Percentiles rank a stretch among this genome's conserved stretches.
phyloP scores from a whole-genome alignment of 140 eudicot species.

The Erigeron philadelphicus region DNA sequence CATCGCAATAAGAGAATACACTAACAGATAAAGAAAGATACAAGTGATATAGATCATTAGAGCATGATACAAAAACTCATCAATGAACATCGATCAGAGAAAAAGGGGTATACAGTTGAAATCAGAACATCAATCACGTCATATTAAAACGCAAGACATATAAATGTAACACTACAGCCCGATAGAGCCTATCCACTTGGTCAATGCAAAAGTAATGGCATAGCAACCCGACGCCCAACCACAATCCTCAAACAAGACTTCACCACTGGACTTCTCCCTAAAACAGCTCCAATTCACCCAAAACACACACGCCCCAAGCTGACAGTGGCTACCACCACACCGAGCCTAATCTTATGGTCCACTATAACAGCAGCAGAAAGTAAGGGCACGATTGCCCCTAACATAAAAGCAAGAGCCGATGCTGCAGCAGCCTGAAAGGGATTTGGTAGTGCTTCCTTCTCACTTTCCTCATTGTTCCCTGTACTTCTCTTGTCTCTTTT shows the following conservation, averaged over 20 bases:
- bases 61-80: background rate
- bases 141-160: background rate
- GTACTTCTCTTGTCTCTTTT: slow-evolving; percentile 25
- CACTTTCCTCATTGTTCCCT: slow-evolving; percentile 6
- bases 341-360: slow-evolving; percentile 33
- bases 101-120: background rate
- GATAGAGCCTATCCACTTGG: slow-evolving; percentile 41
- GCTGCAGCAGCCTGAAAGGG: slow-evolving; percentile 40
- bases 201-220: slow-evolving; percentile 40
- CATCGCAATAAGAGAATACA: background rate
- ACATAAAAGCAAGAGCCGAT: slow-evolving; percentile 36
- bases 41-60: background rate
- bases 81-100: background rate
- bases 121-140: background rate
- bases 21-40: background rate
- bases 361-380: slow-evolving; percentile 39
- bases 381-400: slow-evolving; percentile 43
- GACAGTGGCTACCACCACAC: slow-evolving; percentile 38
- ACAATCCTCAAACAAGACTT: slow-evolving; percentile 38
- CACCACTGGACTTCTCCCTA: slow-evolving; percentile 29
- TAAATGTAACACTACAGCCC: slow-evolving; percentile 24
- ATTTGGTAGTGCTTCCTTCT: slow-evolving; percentile 30
- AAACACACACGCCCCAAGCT: slow-evolving; percentile 32
- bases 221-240: slow-evolving; percentile 47
- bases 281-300: slow-evolving; percentile 36